Base-by-base conservation (phyloP, 345 rosid species). In the Dimocarpus longan region DNA sequence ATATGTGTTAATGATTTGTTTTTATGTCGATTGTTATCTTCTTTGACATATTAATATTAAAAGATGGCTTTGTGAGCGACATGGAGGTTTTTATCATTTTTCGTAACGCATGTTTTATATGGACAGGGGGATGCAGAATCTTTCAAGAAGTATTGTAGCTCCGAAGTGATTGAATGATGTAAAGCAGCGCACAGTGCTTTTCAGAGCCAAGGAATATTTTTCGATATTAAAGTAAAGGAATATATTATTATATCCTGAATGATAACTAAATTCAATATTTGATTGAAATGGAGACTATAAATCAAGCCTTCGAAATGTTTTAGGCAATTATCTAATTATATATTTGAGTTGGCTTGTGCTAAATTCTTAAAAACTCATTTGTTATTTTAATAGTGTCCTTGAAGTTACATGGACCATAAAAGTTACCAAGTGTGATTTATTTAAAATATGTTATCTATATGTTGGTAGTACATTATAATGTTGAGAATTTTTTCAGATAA, bases 121-220 rank as follows among this genome's bases (percentile, higher is more conserved):
- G 54, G 48, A 57, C 85, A 97, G 98, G 98, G 88, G 76, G 97
- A 94, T 79, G 75, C 75, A 73, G 88, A 94, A 82, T 81, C 89
- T 68, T 80, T 92, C 88, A 91, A 88, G 83, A 97, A 97, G 83
- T 92, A 89, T 78, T 94, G 99, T 71, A 86, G 89, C 87, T 72
- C 90, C 21, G 98, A 93, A 89, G 89, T 97, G 65, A 82, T 90
- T 59, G 90, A 87, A 68, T 87, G 97, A 80, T 92, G 97, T 72
- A 87, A 82, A 78, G 96, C 93, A 60, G 99, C 94, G 85, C 94
- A 77, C 62, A 84, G 67, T 72, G 97, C 95, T 62, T 92, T 74
- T 76, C 80, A 79, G 80, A 84, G 88, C 82, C 93, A 97, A 77
- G 97, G 89, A 19, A 85, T 86, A 0, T 91, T 94, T 85, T 94